Conservation (phyloP, 768 basidiomycete genomes). For the Lactarius vividus region DNA sequence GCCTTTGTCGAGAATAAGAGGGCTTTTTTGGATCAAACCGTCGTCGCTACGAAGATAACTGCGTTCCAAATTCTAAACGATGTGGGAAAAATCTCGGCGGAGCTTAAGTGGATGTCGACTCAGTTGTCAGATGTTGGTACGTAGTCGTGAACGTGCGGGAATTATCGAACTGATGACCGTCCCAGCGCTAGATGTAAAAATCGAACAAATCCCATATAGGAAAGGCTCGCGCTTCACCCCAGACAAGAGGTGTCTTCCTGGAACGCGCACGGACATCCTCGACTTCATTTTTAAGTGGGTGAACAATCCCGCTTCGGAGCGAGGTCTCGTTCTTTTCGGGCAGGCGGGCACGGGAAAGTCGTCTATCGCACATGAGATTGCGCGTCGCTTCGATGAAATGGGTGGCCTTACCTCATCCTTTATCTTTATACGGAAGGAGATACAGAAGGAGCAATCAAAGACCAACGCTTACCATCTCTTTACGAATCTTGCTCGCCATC, state of each 20-base stretch:
- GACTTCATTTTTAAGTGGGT: background rate
- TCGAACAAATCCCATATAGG: too few species aligned
- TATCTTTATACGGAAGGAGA: background rate
- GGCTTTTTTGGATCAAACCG: background rate
- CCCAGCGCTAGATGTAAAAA: too few species aligned
- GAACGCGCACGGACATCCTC: background rate
- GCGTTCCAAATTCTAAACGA: conserved; percentile 1
- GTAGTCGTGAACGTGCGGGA: background rate
- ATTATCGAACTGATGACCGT: too few species aligned
- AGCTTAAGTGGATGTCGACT: background rate
- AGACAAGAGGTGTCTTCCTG: background rate
- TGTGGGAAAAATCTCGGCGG: background rate
- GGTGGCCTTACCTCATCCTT: background rate
- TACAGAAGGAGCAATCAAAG: background rate
- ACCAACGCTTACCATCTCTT: background rate
- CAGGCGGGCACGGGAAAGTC: background rate
- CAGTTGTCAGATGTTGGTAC: background rate
- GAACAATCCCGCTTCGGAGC: background rate
- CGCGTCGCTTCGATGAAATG: background rate
- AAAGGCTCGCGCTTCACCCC: too few species aligned
- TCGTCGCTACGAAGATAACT: background rate
- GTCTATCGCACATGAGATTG: background rate
- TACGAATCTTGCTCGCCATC: background rate
- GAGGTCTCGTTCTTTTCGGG: conserved; percentile 1
- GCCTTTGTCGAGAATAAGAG: background rate